Percentiles rank a stretch among this genome's conserved stretches.
phyloP scores from a whole-genome alignment of 1,284 basidiomycete genomes.

The Sporisorium scitamineum region DNA sequence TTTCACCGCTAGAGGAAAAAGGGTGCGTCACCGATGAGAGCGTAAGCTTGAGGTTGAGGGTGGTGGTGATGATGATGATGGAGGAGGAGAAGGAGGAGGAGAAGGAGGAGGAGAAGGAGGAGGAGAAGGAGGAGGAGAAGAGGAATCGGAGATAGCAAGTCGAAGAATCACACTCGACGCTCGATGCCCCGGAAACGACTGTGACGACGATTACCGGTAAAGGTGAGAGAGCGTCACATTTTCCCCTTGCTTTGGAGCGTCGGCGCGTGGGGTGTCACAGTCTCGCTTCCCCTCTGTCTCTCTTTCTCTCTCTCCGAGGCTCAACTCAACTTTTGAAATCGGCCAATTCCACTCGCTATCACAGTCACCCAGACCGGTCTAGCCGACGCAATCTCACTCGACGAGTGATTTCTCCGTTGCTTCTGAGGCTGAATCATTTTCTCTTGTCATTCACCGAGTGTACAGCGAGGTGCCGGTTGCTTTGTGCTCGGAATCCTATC shows the following conservation, averaged over 20 bases:
- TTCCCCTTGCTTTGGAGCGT: slow-evolving; percentile 4
- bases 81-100: neutral
- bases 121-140: neutral
- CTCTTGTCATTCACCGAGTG: neutral
- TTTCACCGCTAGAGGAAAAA: neutral
- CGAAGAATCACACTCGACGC: neutral
- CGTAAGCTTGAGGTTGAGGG: neutral
- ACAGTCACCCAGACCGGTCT: neutral
- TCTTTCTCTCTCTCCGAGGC: neutral
- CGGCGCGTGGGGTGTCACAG: neutral
- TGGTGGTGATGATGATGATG: slow-evolving; percentile 3
- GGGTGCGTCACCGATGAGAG: neutral
- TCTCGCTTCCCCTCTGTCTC: slow-evolving; percentile 3
- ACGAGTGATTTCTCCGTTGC: neutral
- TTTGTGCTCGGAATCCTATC: neutral
- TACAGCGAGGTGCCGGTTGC: neutral
- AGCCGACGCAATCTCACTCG: slow-evolving; percentile 5
- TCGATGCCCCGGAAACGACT: slow-evolving; percentile 3
- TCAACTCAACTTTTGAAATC: neutral
- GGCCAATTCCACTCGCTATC: slow-evolving; percentile 4
- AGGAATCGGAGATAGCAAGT: neutral
- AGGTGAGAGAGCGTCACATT: neutral
- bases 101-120: neutral
- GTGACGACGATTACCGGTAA: slow-evolving; percentile 10
- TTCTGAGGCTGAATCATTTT: slow-evolving; percentile 14